Evolutionary conservation across 345 rosid species (phyloP), one percentile per base, ranked within the genome.

Genomic region (Citrus medica): DNA sequence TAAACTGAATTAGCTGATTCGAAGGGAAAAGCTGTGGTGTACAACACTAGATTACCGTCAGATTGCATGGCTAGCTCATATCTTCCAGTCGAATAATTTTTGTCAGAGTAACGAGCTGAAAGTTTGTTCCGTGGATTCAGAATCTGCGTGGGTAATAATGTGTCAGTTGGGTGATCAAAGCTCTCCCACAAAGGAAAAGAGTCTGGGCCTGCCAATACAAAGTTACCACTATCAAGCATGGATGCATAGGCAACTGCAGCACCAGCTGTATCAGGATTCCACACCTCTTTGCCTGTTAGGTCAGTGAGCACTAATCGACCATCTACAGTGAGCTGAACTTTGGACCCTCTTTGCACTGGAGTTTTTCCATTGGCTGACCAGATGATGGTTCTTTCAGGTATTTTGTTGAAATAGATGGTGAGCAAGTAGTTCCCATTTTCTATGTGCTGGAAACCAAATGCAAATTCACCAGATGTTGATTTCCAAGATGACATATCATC

Each of bases 221-320:
- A 84, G 77, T 92, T 91, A 30, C 93, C 92, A 0, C 72, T 75
- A 67, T 91, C 88, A n/a, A 85, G 88, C 84, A 91, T 79, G 59
- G 85, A 78, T 35, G 86, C 91, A 67, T 80, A 75, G 37, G 89
- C 35, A 65, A 80, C 86, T 14, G 79, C 72, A 14, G 75, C 35
- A 27, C 65, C 79, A 22, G n/a, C n/a, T 10, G 28, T 30, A 27
- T 27, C 3, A 32, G 84, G 70, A 60, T 22, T 69, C 93, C 90
- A 85, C 5, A 85, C 48, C 61, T 32, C 25, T 1, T 32, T 46
- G 8, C 86, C 89, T 46, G n/a, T 53, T 35, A 75, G 84, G 32
- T 88, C 79, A 21, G 19, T 79, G 53, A 91, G 90, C 37, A 85
- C 72, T 2, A 92, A 48, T 25, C 59, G 72, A 14, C 89, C 84